phyloP scores from a whole-genome alignment of 108 stramenopile species.

The Cyclotella sp. region DNA sequence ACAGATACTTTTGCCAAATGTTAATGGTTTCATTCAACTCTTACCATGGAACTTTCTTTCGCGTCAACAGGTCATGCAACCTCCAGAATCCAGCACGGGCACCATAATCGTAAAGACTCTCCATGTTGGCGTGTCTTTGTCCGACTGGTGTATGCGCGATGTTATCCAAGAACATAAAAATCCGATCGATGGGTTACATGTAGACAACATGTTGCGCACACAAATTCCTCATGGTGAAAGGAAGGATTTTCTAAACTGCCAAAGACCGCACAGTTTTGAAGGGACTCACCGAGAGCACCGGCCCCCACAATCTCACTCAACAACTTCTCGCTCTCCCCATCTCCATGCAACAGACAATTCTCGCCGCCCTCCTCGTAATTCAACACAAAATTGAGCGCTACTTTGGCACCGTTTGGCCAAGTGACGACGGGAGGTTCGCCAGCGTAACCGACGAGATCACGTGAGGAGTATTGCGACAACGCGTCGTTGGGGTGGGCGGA shows the following conservation, averaged over 20 bases:
- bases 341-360: slow-evolving; percentile 82
- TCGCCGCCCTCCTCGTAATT: slow-evolving; percentile 98
- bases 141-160: slow-evolving; percentile 17
- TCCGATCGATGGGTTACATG: too few species aligned
- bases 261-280: background rate
- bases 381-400: slow-evolving; percentile 93
- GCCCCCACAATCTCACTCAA: slow-evolving; percentile 91
- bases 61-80: slow-evolving; percentile 81
- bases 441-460: slow-evolving; percentile 90
- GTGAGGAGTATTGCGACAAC: slow-evolving; percentile 64
- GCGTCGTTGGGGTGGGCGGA: slow-evolving; percentile 75
- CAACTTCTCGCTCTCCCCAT: slow-evolving; percentile 77
- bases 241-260: background rate
- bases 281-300: slow-evolving; percentile 58
- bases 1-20: background rate
- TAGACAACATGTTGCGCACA: too few species aligned
- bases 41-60: slow-evolving; percentile 69
- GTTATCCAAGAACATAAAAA: background rate
- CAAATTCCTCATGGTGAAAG: too few species aligned
- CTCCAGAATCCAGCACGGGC: slow-evolving; percentile 94
- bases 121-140: slow-evolving; percentile 86
- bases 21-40: background rate
- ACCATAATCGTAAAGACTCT: slow-evolving; percentile 94
- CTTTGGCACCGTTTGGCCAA: slow-evolving; percentile 85
- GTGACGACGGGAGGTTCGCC: slow-evolving; percentile 61